Evolutionary conservation across 345 rosid species (phyloP).

Genomic region (Lepidium sativum): DNA sequence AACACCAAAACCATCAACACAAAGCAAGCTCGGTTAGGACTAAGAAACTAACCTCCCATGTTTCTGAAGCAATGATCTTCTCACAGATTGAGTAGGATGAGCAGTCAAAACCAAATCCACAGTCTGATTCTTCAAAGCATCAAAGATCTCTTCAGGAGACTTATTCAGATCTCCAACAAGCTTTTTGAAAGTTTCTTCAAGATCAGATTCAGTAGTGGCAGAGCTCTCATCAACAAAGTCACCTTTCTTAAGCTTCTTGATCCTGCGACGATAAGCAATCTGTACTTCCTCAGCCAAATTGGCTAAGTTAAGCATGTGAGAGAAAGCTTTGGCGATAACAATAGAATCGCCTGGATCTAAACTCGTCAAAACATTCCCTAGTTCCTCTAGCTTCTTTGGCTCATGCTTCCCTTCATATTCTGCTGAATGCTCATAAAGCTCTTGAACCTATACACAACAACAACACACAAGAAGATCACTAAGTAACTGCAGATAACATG

Average conservation of each 20-base stretch:
- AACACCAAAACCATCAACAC: not conserved
- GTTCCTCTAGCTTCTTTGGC: slow-evolving; percentile 74
- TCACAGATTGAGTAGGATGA: slow-evolving; percentile 94
- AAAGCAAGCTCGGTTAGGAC: not conserved
- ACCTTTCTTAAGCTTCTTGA: slow-evolving; percentile 78
- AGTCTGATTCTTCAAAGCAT: slow-evolving; percentile 92
- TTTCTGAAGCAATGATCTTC: slow-evolving; percentile 94
- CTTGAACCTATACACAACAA: slow-evolving; percentile 65
- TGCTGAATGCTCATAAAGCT: slow-evolving; percentile 86
- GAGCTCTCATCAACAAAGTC: slow-evolving; percentile 75
- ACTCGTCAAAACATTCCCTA: slow-evolving; percentile 70
- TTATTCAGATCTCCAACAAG: slow-evolving; percentile 75
- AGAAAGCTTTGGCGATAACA: slow-evolving; percentile 74
- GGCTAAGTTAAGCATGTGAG: slow-evolving; percentile 95
- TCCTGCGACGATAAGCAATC: slow-evolving; percentile 77
- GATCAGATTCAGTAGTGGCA: slow-evolving; percentile 90
- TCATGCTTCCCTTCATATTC: slow-evolving; percentile 83
- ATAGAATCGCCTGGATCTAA: slow-evolving; percentile 95
- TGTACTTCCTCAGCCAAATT: slow-evolving; percentile 98
- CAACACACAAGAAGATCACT: not conserved
- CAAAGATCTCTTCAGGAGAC: slow-evolving; percentile 89
- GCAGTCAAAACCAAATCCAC: slow-evolving; percentile 97
- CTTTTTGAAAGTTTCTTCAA: slow-evolving; percentile 84
- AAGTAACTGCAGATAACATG: not conserved
- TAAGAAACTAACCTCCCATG: slow-evolving; percentile 56